These are phyloP conservation scores for Symbiodinium natans DNA, from an alignment of 73 alveolate species.

Conservation along the genomic window DNA sequence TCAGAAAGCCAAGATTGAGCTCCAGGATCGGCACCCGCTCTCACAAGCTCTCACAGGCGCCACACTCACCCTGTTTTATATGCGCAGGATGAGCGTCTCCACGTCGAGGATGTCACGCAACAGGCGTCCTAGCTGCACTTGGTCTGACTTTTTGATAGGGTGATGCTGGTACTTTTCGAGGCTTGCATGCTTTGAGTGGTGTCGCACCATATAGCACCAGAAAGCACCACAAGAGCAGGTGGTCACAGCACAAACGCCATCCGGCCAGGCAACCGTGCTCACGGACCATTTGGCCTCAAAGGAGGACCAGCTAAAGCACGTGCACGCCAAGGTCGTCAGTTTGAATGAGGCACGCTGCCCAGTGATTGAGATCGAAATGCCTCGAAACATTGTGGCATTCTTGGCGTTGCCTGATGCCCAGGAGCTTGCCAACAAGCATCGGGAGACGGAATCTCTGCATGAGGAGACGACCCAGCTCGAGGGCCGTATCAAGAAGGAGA, in stretches of 20 bases:
- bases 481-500: conserved; percentile 7
- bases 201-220: too few species aligned
- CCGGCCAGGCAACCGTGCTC: conserved; percentile 53
- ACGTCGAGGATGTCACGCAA: conserved; percentile 23
- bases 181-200: too few species aligned
- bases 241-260: too few species aligned
- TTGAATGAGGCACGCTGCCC: not conserved
- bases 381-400: too few species aligned
- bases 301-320: conserved; percentile 54
- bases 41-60: not conserved
- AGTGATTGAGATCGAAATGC: not conserved
- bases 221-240: too few species aligned
- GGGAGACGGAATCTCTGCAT: conserved; percentile 27
- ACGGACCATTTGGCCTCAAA: conserved; percentile 26
- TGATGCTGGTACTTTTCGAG: too few species aligned
- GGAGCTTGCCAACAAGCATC: conserved; percentile 38
- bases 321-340: not conserved
- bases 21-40: conserved; percentile 1
- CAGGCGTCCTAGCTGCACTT: too few species aligned
- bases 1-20: conserved; percentile 26
- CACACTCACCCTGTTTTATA: not conserved
- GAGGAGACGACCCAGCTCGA: not conserved
- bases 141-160: too few species aligned
- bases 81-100: conserved; percentile 42
- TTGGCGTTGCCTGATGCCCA: not conserved